Conservation (phyloP, 2,329 filamentous ascomycete genomes). For the Ophiostoma populinum region DNA sequence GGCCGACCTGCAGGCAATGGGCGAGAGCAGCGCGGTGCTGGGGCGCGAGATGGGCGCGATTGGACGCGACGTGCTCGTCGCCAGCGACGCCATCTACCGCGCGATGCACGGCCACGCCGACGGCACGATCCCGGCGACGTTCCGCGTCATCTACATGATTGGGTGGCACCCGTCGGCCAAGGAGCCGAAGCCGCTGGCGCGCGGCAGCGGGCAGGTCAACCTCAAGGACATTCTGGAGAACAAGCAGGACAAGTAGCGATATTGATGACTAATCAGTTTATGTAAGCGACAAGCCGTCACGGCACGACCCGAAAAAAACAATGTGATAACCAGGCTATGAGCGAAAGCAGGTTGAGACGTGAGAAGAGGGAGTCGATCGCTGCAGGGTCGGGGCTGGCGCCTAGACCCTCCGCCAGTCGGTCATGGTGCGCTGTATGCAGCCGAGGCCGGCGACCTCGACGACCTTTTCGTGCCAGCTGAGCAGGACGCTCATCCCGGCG, state of each 20-base stretch:
- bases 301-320: too few relatives aligned
- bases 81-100: slow-evolving; percentile 75
- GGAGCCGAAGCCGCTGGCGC: slow-evolving; percentile 61
- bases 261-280: background rate
- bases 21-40: slow-evolving; percentile 77
- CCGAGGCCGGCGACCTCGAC: slow-evolving; percentile 86
- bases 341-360: too few relatives aligned
- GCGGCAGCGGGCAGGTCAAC: slow-evolving; percentile 75
- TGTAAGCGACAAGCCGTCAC: too few relatives aligned
- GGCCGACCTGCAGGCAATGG: slow-evolving; percentile 91
- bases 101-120: slow-evolving; percentile 72
- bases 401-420: slow-evolving; percentile 81
- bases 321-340: too few relatives aligned
- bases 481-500: slow-evolving; percentile 83
- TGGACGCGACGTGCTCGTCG: slow-evolving; percentile 66
- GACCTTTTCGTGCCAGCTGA: slow-evolving; percentile 98
- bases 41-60: slow-evolving; percentile 69
- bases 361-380: background rate
- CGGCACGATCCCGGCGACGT: slow-evolving; percentile 70
- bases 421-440: slow-evolving; percentile 88
- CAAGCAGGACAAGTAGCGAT: slow-evolving; percentile 17
- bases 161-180: slow-evolving; percentile 79
- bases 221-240: slow-evolving; percentile 61
- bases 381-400: too few relatives aligned
- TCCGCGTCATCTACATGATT: slow-evolving; percentile 95